Evolutionary conservation across 345 rosid genomes (phyloP).

Genomic region (Eucalyptus lansdowneana): DNA sequence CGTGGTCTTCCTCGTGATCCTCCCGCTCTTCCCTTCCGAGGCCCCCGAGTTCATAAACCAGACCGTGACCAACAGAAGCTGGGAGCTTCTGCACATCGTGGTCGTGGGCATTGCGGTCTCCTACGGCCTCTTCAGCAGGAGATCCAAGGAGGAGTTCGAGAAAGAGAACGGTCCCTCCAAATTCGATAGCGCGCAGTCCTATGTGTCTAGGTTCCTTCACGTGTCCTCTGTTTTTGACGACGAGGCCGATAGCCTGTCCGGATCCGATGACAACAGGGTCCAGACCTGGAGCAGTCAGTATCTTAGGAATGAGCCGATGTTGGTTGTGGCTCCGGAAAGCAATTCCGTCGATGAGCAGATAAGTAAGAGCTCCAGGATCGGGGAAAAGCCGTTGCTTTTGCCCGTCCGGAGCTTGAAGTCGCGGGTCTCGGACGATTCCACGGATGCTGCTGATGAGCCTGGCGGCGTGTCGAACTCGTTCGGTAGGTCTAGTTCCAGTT

Average conservation of each 20-base stretch:
- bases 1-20: conserved; percentile 22
- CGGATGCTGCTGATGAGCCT: conserved; percentile 4
- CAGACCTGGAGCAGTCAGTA: conserved; percentile 76
- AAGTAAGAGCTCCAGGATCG: conserved; percentile 6
- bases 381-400: conserved; percentile 65
- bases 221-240: conserved; percentile 86
- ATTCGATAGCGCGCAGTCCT: conserved; percentile 49
- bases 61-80: conserved; percentile 37
- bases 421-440: conserved; percentile 20
- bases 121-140: conserved; percentile 82
- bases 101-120: conserved; percentile 96
- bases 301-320: conserved; percentile 41
- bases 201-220: conserved; percentile 66
- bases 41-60: conserved; percentile 82
- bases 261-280: conserved; percentile 12
- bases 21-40: conserved; percentile 68
- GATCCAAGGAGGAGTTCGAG: conserved; percentile 37
- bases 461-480: neutral
- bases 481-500: conserved; percentile 1
- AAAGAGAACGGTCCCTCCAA: conserved; percentile 18
- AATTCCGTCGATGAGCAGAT: conserved; percentile 23
- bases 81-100: conserved; percentile 92
- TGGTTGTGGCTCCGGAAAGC: conserved; percentile 33
- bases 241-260: conserved; percentile 23
- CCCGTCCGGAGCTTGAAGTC: conserved; percentile 82